Evolutionary conservation across 306 rosid species (phyloP).

Genomic region (Canavalia gladiata): DNA sequence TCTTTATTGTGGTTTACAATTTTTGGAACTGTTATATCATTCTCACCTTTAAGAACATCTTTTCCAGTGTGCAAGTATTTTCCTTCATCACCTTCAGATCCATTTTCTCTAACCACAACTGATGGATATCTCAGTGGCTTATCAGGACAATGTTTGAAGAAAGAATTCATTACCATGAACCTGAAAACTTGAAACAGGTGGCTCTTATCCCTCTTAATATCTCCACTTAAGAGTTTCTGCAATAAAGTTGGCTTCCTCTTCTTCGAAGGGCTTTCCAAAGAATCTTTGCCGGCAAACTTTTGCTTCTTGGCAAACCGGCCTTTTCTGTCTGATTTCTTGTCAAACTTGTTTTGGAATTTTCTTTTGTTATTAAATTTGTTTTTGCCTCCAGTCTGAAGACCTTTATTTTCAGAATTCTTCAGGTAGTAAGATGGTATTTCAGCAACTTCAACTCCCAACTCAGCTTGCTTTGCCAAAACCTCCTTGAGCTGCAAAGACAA

Average conservation of each 20-base stretch:
- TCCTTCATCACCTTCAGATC: slow-evolving; percentile 43
- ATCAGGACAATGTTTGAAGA: slow-evolving; percentile 70
- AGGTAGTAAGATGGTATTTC: slow-evolving; percentile 85
- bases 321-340: slow-evolving; percentile 55
- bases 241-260: slow-evolving; percentile 68
- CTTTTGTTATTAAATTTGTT: slow-evolving; percentile 51
- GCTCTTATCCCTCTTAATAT: slow-evolving; percentile 75
- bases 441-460: slow-evolving; percentile 94
- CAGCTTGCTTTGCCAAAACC: slow-evolving; percentile 90
- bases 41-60: slow-evolving; percentile 36
- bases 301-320: slow-evolving; percentile 64
- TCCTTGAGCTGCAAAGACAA: slow-evolving; percentile 79
- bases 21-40: slow-evolving; percentile 30
- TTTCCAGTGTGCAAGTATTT: slow-evolving; percentile 33
- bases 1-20: slow-evolving; percentile 12
- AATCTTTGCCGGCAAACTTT: slow-evolving; percentile 52
- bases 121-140: slow-evolving; percentile 72
- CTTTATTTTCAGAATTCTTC: slow-evolving; percentile 57
- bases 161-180: slow-evolving; percentile 83
- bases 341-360: slow-evolving; percentile 58
- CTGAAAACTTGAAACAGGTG: slow-evolving; percentile 77
- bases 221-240: slow-evolving; percentile 83
- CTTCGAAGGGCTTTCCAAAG: slow-evolving; percentile 38
- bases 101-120: slow-evolving; percentile 58
- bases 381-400: slow-evolving; percentile 51